Evolutionary conservation across 208 protist genomes (phyloP), one percentile per base, ranked within the genome.

Genomic region (Acanthamoeba healyi): DNA sequence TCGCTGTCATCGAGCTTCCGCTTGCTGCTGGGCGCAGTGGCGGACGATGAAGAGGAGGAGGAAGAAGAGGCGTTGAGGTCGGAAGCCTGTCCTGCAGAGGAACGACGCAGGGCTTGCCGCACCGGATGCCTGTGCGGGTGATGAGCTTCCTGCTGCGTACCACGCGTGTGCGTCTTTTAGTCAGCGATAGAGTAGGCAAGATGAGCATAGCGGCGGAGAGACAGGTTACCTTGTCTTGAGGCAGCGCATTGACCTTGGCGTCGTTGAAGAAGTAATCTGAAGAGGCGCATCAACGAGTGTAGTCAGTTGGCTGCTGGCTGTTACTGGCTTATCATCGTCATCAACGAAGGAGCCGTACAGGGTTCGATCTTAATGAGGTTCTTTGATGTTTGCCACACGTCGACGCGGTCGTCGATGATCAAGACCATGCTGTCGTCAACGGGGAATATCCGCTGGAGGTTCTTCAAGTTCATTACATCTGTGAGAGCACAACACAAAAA

Each of bases 401-500:
- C 94, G 32, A 94, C 79, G 38, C 94, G 46, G 36, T 96, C 95
- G 86, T 96, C 95, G 19, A 96, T 92, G 29, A 96, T 95, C 22
- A 96, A 24, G 12, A 96, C 95, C 95, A 96, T 96, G 34, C 61
- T 74, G 65, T 96, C 95, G 58, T 95, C 94, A 42, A 92, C 74
- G 0, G 95, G 95, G 36, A 96, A 96, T 22, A 96, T 34, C 58
- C 93, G 46, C 56, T 95, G 58, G 24, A 94, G 44, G 36, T 92
- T 70, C 81, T 96, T 95, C 15, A 89, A 89, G 34, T 51, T 93
- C 54, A 93, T 86, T 5, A 72, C 63, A 7, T 51, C 74, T 84
- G 34, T 7, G 34, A 7, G 9, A 26, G 6, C 9, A 34, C 44
- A 49, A 46, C 38, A 81, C 15, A 81, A 32, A 1, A 32, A 49